These are phyloP conservation scores for Colletotrichum sp. DNA, from an alignment of 2,329 filamentous ascomycete species.

Conservation along the genomic window DNA sequence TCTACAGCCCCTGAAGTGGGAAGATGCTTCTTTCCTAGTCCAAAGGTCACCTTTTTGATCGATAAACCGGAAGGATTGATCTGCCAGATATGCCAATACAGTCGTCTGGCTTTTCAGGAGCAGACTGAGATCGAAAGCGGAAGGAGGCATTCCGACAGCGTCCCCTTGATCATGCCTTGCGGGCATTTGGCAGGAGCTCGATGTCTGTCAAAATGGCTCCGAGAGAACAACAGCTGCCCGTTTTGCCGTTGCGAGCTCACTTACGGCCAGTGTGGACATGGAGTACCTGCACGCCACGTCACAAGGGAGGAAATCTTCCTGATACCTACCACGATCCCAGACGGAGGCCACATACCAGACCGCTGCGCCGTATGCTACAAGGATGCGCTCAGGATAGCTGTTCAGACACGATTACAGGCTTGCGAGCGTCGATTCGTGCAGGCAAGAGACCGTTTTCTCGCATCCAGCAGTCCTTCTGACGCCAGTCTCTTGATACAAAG, in stretches of 20 bases:
- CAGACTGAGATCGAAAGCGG: background rate
- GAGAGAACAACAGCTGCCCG: conserved; percentile 30
- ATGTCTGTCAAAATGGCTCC: conserved; percentile 34
- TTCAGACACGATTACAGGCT: background rate
- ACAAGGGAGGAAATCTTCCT: conserved; percentile 32
- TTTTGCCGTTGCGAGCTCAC: conserved; percentile 35
- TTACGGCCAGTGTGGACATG: conserved; percentile 34
- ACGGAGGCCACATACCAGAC: conserved; percentile 32
- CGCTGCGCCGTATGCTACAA: conserved; percentile 23
- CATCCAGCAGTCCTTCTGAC: background rate
- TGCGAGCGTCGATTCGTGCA: background rate
- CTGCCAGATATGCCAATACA: conserved; percentile 31
- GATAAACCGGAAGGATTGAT: conserved; percentile 26
- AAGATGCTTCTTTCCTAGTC: conserved; percentile 29
- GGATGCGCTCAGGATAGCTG: background rate
- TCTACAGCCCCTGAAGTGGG: background rate
- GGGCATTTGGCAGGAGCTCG: conserved; percentile 35
- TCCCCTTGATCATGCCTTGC: conserved; percentile 36
- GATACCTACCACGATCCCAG: conserved; percentile 35
- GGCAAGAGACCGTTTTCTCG: background rate
- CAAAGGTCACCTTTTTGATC: conserved; percentile 30
- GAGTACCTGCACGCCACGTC: conserved; percentile 27
- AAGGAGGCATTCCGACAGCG: background rate
- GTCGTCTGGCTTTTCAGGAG: conserved; percentile 20
- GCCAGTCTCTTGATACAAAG: background rate